Percentiles rank a stretch among this genome's conserved stretches.
phyloP scores from a whole-genome alignment of 2,329 filamentous ascomycete genomes.

The Penicillium sp. region DNA sequence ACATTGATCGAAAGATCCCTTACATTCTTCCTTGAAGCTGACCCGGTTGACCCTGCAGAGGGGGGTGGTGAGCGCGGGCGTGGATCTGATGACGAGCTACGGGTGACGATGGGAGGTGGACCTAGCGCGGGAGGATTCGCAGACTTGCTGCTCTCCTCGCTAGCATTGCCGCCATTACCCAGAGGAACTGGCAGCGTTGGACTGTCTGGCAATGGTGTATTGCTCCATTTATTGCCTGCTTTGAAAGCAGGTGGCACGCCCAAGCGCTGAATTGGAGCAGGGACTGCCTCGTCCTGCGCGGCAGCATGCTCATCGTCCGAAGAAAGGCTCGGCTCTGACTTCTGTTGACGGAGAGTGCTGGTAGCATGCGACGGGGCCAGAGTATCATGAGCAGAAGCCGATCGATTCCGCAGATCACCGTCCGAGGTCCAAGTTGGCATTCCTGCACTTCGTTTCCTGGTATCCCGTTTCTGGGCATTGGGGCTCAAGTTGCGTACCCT shows the following conservation, averaged over 20 bases:
- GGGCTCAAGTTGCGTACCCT: constrained; percentile 14
- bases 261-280: constrained; percentile 21
- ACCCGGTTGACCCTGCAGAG: constrained; percentile 14
- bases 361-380: constrained; percentile 6
- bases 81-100: constrained; percentile 12
- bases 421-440: constrained; percentile 20
- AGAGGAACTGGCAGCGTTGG: constrained; percentile 29
- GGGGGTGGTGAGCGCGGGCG: constrained; percentile 12
- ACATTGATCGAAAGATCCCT: constrained; percentile 40
- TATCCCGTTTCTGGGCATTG: constrained; percentile 3
- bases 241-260: constrained; percentile 31
- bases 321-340: constrained; percentile 30
- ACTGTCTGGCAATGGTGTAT: constrained; percentile 31
- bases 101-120: constrained; percentile 9
- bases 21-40: constrained; percentile 33
- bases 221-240: constrained; percentile 29
- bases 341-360: constrained; percentile 23
- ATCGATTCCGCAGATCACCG: constrained; percentile 20
- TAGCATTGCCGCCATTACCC: constrained; percentile 6
- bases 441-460: constrained; percentile 7
- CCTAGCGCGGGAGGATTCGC: constrained; percentile 7
- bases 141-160: constrained; percentile 1
- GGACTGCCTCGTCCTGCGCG: constrained; percentile 7
- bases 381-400: constrained; percentile 6
- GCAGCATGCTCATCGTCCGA: constrained; percentile 11